Percentiles rank a stretch among this genome's conserved stretches.
phyloP scores from a whole-genome alignment of 148 eudicot species.

The Drosera capensis region DNA sequence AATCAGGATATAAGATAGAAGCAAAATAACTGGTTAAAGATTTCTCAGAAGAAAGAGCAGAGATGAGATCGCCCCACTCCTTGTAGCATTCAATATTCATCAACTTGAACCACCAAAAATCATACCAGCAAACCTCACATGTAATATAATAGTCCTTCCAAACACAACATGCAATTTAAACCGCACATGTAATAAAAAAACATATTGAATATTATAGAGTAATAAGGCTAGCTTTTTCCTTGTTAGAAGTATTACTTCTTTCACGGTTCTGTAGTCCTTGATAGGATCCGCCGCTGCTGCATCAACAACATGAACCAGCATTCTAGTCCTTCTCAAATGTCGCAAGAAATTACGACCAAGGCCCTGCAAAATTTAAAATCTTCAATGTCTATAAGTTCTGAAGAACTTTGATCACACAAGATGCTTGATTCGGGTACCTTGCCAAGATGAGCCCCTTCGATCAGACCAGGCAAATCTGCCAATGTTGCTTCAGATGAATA shows the following conservation, averaged over 20 bases:
- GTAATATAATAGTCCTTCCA: background rate
- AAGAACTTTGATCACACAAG: background rate
- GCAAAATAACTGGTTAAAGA: conserved; percentile 1
- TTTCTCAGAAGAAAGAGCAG: background rate
- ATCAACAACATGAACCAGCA: conserved; percentile 94
- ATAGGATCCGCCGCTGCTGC: conserved; percentile 82
- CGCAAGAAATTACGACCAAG: conserved; percentile 91
- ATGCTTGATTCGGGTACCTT: conserved; percentile 43
- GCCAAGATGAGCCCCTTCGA: conserved; percentile 93
- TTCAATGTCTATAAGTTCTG: conserved; percentile 3
- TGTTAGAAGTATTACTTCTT: conserved; percentile 49
- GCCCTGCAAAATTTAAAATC: conserved; percentile 36
- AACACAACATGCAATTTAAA: background rate
- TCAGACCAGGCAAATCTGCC: conserved; percentile 92
- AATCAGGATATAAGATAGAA: background rate
- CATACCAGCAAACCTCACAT: background rate
- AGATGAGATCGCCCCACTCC: background rate
- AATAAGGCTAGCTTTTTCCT: background rate
- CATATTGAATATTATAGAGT: background rate
- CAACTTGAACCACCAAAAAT: background rate
- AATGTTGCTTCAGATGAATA: conserved; percentile 84
- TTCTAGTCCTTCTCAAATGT: conserved; percentile 83
- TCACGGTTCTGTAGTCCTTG: conserved; percentile 70
- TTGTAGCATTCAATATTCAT: background rate
- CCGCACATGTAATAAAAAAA: background rate